These are phyloP conservation scores for Mortierella antarctica DNA, from an alignment of 192 early-diverging fungal genomes.

Conservation along the genomic window DNA sequence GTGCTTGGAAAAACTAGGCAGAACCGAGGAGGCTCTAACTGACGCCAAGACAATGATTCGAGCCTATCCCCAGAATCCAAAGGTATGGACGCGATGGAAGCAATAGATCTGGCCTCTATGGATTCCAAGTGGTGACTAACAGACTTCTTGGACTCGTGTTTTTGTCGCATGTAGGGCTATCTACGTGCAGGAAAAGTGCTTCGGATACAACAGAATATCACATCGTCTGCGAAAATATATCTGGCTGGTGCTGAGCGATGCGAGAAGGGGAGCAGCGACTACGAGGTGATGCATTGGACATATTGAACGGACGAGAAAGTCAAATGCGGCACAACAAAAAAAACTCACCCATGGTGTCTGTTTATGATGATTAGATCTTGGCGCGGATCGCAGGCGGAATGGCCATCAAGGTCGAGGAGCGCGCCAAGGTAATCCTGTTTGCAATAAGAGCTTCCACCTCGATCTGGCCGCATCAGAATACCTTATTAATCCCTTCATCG, in stretches of 20 bases:
- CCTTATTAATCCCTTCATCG: background rate
- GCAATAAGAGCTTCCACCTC: background rate
- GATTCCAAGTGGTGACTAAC: background rate
- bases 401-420: slow-evolving; percentile 12
- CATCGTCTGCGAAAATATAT: slow-evolving; percentile 24
- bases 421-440: slow-evolving; percentile 22
- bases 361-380: slow-evolving; percentile 9
- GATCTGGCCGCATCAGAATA: background rate
- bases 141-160: background rate
- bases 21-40: slow-evolving; percentile 16
- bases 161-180: slow-evolving; percentile 15
- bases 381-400: slow-evolving; percentile 25
- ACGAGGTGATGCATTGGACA: slow-evolving; percentile 11
- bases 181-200: slow-evolving; percentile 38
- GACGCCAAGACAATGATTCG: slow-evolving; percentile 44
- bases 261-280: slow-evolving; percentile 29
- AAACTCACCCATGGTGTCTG: too few species aligned
- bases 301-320: too few species aligned
- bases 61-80: slow-evolving; percentile 27
- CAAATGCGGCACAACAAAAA: too few species aligned
- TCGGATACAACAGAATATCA: slow-evolving; percentile 36
- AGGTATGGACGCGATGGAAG: slow-evolving; percentile 3
- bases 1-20: slow-evolving; percentile 23
- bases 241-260: slow-evolving; percentile 36
- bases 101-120: background rate